phyloP scores from a whole-genome alignment of 2,329 filamentous ascomycete genomes.

The Hypoxylon rubiginosum region DNA sequence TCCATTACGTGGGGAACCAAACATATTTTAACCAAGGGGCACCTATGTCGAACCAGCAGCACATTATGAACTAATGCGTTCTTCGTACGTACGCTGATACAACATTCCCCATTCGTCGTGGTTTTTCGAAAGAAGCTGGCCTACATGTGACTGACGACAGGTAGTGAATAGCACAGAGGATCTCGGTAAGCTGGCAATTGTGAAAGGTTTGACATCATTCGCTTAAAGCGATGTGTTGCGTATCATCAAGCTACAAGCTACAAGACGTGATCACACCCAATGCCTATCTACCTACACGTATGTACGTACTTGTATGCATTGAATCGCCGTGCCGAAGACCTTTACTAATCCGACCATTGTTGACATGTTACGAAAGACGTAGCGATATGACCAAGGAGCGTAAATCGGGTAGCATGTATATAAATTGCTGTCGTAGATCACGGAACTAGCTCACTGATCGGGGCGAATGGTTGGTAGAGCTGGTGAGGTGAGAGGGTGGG shows the following conservation, averaged over 20 bases:
- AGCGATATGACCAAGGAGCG: conserved; percentile 30
- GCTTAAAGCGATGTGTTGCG: conserved; percentile 41
- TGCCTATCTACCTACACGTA: background rate
- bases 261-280: conserved; percentile 21
- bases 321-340: conserved; percentile 21
- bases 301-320: conserved; percentile 15
- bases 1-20: background rate
- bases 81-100: conserved; percentile 12
- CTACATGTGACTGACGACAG: conserved; percentile 24
- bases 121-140: conserved; percentile 18
- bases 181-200: conserved; percentile 28
- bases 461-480: conserved; percentile 34
- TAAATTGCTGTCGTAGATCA: conserved; percentile 43
- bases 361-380: conserved; percentile 28
- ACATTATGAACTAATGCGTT: conserved; percentile 6
- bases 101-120: conserved; percentile 14
- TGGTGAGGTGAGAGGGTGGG: conserved; percentile 40
- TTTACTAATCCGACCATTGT: conserved; percentile 23
- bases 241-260: conserved; percentile 35
- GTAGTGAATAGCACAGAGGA: conserved; percentile 18
- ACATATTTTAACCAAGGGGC: conserved; percentile 3
- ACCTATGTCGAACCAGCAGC: conserved; percentile 6
- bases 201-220: conserved; percentile 44
- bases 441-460: conserved; percentile 30
- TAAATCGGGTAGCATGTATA: conserved; percentile 29